Evolutionary conservation across 139 green algal genomes (phyloP), one percentile per base, ranked within the genome.

Genomic region (Nannochloris sp.): DNA sequence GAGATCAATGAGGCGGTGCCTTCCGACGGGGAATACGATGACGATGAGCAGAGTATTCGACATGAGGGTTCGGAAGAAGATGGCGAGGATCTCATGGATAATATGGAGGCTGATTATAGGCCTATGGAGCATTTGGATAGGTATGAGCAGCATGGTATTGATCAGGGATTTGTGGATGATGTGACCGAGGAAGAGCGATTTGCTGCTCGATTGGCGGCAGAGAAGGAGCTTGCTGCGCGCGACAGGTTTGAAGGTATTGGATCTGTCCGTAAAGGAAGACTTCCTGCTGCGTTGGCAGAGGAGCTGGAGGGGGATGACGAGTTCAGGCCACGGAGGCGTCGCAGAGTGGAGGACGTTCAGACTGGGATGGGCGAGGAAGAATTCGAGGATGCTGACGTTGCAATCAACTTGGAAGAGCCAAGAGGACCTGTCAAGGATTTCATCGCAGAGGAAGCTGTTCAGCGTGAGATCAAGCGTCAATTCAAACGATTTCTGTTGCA

Each of bases 51-150:
- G 24, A 59, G 54, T 12, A 6, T 44, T n/a, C 29, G 31, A 3
- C 16, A 15, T 24, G 71, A 58, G 49, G 71, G 49, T 23, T 70
- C 58, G 12, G 71, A 78, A 9, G 71, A 70, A 14, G 88, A 96
- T 46, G 90, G 90, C 2, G 90, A 96, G 73, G 90, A 96, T 64
- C 75, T 96, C 5, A 64, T 95, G 66, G 80, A 97, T 16, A 83
- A 87, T 54, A 85, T 90, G 70, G 75, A 84, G 44, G 64, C 81
- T 87, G 92, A 98, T 73, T 98, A 98, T 70, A 83, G 84, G n/a
- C 64, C 78, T 6, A 94, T 90, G 63, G 67, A 81, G 4, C 64
- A 86, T 15, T 75, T 97, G 50, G 93, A 98, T 70, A 48, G 67
- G 21, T 97, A 97, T 66, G 92, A 97, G 50, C 55, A 44, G 3